Evolutionary conservation across 345 rosid genomes (phyloP).

Genomic region (Brassica rapa): DNA sequence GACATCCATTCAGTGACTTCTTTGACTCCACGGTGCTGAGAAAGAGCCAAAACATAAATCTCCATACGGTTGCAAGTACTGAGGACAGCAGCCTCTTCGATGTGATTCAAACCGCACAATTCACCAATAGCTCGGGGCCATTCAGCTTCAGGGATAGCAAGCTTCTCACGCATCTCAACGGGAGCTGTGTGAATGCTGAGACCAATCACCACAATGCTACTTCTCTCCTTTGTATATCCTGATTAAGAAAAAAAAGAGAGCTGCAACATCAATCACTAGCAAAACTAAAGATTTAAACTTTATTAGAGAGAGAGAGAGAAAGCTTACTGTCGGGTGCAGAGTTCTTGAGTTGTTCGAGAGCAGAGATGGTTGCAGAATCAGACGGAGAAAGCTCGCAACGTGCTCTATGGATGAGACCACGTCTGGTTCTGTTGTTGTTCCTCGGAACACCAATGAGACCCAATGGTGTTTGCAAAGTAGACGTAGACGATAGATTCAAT

Average conservation of each 20-base stretch:
- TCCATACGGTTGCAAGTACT: neutral
- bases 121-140: neutral
- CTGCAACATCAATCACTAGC: neutral
- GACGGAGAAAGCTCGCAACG: neutral
- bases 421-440: neutral
- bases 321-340: neutral
- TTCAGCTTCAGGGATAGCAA: neutral
- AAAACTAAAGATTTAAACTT: neutral
- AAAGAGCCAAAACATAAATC: neutral
- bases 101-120: neutral
- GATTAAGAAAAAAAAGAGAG: neutral
- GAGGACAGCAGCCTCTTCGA: constrained; percentile 1
- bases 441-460: neutral
- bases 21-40: constrained; percentile 1
- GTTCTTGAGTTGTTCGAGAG: neutral
- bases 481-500: neutral
- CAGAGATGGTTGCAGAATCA: neutral
- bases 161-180: constrained; percentile 5
- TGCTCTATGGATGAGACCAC: neutral
- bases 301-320: neutral
- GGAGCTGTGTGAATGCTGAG: constrained; percentile 1
- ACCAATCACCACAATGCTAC: constrained; percentile 1
- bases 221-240: neutral
- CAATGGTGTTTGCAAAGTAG: neutral
- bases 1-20: constrained; percentile 5